Base-by-base conservation (phyloP, 768 basidiomycete genomes). In the Termitomyces sp. region DNA sequence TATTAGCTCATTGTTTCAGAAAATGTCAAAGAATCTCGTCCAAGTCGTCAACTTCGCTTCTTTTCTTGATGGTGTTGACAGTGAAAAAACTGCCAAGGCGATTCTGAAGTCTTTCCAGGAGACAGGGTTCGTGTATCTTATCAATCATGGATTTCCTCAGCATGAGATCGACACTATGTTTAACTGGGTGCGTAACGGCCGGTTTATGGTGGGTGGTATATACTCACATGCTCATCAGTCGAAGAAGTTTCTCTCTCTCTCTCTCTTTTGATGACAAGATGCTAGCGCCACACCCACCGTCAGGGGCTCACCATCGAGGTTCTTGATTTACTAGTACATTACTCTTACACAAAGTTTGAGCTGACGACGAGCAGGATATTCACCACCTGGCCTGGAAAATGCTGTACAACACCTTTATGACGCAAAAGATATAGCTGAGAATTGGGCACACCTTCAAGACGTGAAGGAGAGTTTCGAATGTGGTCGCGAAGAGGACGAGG, bases 391-490 rank as follows among this genome's bases (percentile, higher is more conserved):
- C 9, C 39, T 69, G 30, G 79, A 81, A 60, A 76, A 76, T 55
- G 67, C 78, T n/a, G 61, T 60, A 1, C 73, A 75, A 37, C 67
- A 75, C 61, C 56, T 75, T 8, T 74, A 75, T 55, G 74, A 76
- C 58, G 51, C 61, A 1, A 52, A 65, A 6, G 73, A 72, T 41
- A 58, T 74, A 27, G 62, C 67, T 27, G 60, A 62, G 41, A 66
- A 67, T 37, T 70, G 72, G 22, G 66, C 63, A 22, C 67, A 72
- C 34, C 68, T 72, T 22, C 76, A 75, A 41, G 73, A 76, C 47
- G 69, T 78, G 48, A 83, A 82, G 63, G 83, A 84, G 65, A 81
- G 77, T 58, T 84, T 83, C 56, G 83, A 85, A 58, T 73, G 74
- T n/a, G 83, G 82, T 1, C 71, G 77, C 30, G 83, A 83, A 48